Evolutionary conservation across 148 eudicot genomes (phyloP).

Genomic region (Camellia japonica): DNA sequence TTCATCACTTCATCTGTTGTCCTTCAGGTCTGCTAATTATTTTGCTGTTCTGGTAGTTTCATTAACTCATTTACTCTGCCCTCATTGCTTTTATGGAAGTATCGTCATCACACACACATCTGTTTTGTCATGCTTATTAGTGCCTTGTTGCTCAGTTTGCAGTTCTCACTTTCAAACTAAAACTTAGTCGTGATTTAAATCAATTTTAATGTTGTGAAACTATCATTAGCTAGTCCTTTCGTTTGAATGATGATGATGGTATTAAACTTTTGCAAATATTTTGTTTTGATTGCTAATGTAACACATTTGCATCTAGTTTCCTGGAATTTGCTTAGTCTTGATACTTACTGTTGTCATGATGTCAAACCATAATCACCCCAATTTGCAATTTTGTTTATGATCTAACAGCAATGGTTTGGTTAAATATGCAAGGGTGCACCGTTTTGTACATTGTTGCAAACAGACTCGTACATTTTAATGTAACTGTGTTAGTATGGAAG

Average conservation of each 20-base stretch:
- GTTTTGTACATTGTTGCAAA: too few species aligned
- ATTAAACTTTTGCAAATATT: not conserved
- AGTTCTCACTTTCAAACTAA: not conserved
- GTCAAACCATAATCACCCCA: too few species aligned
- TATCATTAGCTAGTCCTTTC: not conserved
- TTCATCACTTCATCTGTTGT: constrained; percentile 40
- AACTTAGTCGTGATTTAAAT: not conserved
- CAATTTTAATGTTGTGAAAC: not conserved
- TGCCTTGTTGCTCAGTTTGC: not conserved
- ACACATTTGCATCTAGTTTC: not conserved
- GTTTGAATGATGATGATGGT: not conserved
- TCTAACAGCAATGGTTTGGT: too few species aligned
- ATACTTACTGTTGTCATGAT: too few species aligned
- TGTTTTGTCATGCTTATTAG: not conserved
- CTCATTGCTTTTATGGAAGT: too few species aligned
- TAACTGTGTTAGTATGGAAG: too few species aligned
- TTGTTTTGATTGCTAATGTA: not conserved
- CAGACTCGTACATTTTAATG: too few species aligned
- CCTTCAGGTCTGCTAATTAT: constrained; percentile 31
- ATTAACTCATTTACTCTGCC: too few species aligned
- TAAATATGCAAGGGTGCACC: too few species aligned
- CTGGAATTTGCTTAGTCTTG: too few species aligned
- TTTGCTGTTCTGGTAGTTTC: not conserved
- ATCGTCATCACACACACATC: too few species aligned
- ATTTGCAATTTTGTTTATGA: too few species aligned